Evolutionary conservation across 192 early-diverging fungal species (phyloP), one percentile per base, ranked within the genome.

Genomic region (Thoreauomyces humboldtii): DNA sequence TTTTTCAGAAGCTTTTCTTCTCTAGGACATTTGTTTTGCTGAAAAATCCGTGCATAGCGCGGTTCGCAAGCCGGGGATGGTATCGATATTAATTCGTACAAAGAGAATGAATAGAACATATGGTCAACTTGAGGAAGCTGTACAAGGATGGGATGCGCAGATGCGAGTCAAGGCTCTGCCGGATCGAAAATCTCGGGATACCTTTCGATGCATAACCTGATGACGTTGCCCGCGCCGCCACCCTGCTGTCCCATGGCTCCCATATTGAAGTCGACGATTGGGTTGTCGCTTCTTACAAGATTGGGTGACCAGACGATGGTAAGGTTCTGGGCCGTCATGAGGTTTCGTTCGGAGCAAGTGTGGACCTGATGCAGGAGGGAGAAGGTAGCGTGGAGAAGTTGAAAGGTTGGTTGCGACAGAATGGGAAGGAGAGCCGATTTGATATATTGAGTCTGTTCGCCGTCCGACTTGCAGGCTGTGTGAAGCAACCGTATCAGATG

Each of bases 231-330:
- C 11, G 61, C 65, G 14, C 71, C 77, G 15, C 73, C 77, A 22
- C 71, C 77, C 4, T 51, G 51, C 1, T 43, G 12, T 0, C 77
- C 75, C 17, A 64, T 53, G 7, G 72, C 72, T 41, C 75, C 77
- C 69, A 81, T 81, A 31, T 56, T 63, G 21, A 81, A 62, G 55
- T 81, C 80, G 35, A 65, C 65, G 34, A 77, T 37, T 0, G 80
- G 80, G 52, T 75, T 77, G 0, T 65, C 72, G 45, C 74, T 70
- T 7, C 56, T 22, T 1, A 94, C 84, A 64, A 98, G 78, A 61
- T 94, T 98, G 5, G 93, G 93, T 4, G 91, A 79, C 83, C 92
- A 91, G 1, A 94, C 89, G 12, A 93, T 84, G 0, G 91, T 88
- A 44, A 95, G 74, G 70, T 91, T 92, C 32, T 77, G 74, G 3